These are phyloP conservation scores for Fusarium oxysporum DNA, from an alignment of 2,329 filamentous ascomycete genomes.

Conservation along the genomic window DNA sequence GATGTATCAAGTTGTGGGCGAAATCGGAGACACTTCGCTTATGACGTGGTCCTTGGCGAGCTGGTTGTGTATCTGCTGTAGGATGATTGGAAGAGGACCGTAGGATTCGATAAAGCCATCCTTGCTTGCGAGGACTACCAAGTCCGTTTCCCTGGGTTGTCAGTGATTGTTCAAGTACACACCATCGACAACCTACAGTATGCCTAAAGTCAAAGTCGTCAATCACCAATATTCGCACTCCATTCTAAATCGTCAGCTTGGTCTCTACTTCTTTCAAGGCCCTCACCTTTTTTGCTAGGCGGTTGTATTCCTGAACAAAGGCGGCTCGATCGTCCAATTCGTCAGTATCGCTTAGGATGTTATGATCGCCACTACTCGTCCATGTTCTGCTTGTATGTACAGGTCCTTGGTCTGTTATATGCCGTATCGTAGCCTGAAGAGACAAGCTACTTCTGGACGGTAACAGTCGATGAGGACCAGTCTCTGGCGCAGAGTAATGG, in stretches of 20 bases:
- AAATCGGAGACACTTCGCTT: slow-evolving; percentile 68
- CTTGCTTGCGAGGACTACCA: slow-evolving; percentile 46
- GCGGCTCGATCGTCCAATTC: slow-evolving; percentile 60
- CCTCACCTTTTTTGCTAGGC: slow-evolving; percentile 66
- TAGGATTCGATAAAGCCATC: slow-evolving; percentile 55
- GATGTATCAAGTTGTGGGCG: slow-evolving; percentile 59
- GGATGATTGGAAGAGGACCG: slow-evolving; percentile 41
- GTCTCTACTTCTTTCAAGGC: no score
- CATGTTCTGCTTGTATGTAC: slow-evolving; percentile 65
- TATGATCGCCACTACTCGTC: slow-evolving; percentile 66
- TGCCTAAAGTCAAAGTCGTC: slow-evolving; percentile 51
- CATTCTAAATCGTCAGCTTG: slow-evolving; percentile 57
- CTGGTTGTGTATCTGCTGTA: slow-evolving; percentile 8
- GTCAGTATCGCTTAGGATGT: slow-evolving; percentile 60
- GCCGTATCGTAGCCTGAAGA: slow-evolving; percentile 44
- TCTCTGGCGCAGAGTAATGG: slow-evolving; percentile 30
- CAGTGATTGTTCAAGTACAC: neutral
- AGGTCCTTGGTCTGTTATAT: slow-evolving; percentile 36
- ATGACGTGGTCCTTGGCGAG: slow-evolving; percentile 47
- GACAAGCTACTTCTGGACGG: slow-evolving; percentile 46
- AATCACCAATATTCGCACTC: slow-evolving; percentile 57
- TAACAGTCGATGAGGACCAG: slow-evolving; percentile 25
- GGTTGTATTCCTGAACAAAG: slow-evolving; percentile 70
- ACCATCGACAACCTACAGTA: slow-evolving; percentile 47
- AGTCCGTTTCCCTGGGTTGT: slow-evolving; percentile 36